Percentiles rank a stretch among this genome's conserved stretches.
These are phyloP conservation scores for Aotearoamyces nothofagi DNA, from an alignment of 2,329 filamentous ascomycete genomes.

Conservation along the genomic window DNA sequence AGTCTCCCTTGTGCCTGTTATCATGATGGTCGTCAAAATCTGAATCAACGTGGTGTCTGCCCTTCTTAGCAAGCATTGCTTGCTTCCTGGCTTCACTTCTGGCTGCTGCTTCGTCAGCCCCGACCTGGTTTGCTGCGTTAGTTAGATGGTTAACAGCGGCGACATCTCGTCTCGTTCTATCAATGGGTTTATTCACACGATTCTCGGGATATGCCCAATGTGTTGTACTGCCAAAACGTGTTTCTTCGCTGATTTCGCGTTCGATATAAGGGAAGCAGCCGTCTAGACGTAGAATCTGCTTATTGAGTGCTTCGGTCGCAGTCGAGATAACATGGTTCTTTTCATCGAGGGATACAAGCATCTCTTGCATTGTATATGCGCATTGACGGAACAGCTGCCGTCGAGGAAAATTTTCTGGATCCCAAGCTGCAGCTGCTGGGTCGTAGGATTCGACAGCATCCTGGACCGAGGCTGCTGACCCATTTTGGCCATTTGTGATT, in stretches of 20 bases:
- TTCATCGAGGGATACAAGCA: slow-evolving; percentile 85
- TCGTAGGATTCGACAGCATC: slow-evolving; percentile 27
- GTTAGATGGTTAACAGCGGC: slow-evolving; percentile 54
- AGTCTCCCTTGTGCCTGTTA: slow-evolving; percentile 27
- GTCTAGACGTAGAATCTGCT: slow-evolving; percentile 72
- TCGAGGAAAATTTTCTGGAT: slow-evolving; percentile 44
- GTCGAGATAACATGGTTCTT: slow-evolving; percentile 95
- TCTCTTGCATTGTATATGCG: slow-evolving; percentile 63
- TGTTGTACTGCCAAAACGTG: slow-evolving; percentile 75
- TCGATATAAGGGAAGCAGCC: slow-evolving; percentile 78
- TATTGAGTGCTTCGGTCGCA: slow-evolving; percentile 76
- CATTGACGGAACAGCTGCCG: slow-evolving; percentile 67
- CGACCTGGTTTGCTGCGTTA: slow-evolving; percentile 56
- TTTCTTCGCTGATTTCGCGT: slow-evolving; percentile 83
- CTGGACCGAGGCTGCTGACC: slow-evolving; percentile 10
- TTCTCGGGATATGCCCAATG: slow-evolving; percentile 95
- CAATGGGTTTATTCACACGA: slow-evolving; percentile 48
- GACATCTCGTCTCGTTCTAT: slow-evolving; percentile 65
- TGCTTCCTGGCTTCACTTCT: slow-evolving; percentile 77
- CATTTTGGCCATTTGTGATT: slow-evolving; percentile 13
- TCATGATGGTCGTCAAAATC: slow-evolving; percentile 59
- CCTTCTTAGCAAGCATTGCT: slow-evolving; percentile 58
- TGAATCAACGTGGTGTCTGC: slow-evolving; percentile 48
- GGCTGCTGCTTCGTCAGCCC: slow-evolving; percentile 71
- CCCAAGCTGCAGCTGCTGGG: slow-evolving; percentile 29